Conservation (phyloP, 2,329 filamentous ascomycete species). For the Cercospora nicotianae region DNA sequence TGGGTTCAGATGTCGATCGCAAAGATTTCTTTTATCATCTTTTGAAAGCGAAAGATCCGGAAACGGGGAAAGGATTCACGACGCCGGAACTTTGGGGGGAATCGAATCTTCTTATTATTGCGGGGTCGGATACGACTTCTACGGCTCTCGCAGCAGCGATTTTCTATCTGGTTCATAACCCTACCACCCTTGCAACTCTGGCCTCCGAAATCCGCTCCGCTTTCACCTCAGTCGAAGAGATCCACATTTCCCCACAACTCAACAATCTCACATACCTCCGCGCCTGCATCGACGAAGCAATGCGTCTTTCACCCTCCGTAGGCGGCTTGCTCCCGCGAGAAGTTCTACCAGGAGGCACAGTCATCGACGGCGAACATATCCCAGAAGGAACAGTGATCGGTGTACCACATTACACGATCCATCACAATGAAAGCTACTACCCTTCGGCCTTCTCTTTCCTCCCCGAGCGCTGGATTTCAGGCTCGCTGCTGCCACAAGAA, state of each 20-base stretch:
- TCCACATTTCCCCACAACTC: constrained; percentile 43
- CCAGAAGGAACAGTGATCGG: constrained; percentile 39
- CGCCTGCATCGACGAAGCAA: constrained; percentile 50
- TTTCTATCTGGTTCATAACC: constrained; percentile 41
- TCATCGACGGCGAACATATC: constrained; percentile 41
- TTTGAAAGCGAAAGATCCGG: constrained; percentile 34
- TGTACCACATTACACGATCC: constrained; percentile 38
- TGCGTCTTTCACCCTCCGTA: constrained; percentile 50
- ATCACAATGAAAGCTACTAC: constrained; percentile 39
- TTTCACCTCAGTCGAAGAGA: constrained; percentile 51
- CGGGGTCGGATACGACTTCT: constrained; percentile 39
- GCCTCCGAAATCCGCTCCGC: constrained; percentile 42
- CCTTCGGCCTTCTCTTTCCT: constrained; percentile 28
- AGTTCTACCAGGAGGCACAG: constrained; percentile 34
- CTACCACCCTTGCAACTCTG: constrained; percentile 33
- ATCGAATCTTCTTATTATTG: constrained; percentile 35
- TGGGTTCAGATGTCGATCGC: constrained; percentile 33
- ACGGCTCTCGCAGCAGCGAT: constrained; percentile 39
- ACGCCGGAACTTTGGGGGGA: constrained; percentile 34
- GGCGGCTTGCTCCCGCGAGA: constrained; percentile 40
- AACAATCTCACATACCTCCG: constrained; percentile 44
- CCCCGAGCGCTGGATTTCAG: constrained; percentile 33
- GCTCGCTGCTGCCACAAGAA: not conserved
- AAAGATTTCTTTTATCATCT: constrained; percentile 36
- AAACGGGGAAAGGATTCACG: constrained; percentile 36